A percentile compares a stretch with the other conserved stretches of the same genome.
Evolutionary conservation across 169 alveolate species (phyloP).

Genomic region (Pseudocohnilembus persalinus): DNA sequence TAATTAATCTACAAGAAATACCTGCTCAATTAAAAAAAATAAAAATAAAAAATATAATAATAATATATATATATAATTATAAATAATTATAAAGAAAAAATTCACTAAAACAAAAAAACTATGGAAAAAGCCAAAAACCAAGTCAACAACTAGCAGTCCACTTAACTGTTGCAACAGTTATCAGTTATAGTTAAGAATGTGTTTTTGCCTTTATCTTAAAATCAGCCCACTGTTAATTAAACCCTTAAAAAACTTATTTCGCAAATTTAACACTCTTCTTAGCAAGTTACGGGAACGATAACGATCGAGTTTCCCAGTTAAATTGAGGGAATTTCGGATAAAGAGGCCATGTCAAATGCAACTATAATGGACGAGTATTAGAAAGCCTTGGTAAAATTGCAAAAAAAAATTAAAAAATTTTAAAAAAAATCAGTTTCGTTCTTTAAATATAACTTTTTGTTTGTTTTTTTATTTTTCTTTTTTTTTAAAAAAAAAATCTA

Average conservation of each 20-base stretch:
- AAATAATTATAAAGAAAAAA: too few species aligned
- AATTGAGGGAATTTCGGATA: conserved; percentile 28
- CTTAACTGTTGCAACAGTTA: background rate
- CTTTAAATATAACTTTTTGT: too few species aligned
- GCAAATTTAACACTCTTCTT: conserved; percentile 13
- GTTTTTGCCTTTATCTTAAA: background rate
- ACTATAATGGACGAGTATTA: conserved; percentile 31
- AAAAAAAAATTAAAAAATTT: conserved; percentile 42
- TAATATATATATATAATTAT: too few species aligned
- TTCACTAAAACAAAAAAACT: background rate
- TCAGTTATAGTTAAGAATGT: background rate
- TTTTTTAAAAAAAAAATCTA: too few species aligned
- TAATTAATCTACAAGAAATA: too few species aligned
- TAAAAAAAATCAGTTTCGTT: conserved; percentile 39
- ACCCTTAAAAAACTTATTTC: conserved; percentile 16
- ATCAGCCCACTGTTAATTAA: background rate
- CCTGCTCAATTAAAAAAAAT: too few species aligned
- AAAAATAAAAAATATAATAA: too few species aligned
- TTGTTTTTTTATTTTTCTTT: background rate
- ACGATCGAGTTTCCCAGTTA: conserved; percentile 40
- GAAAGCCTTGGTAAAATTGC: conserved; percentile 41
- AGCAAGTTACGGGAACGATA: conserved; percentile 37
- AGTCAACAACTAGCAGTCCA: background rate
- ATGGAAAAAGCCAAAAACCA: background rate
- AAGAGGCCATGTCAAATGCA: conserved; percentile 27